Base-by-base conservation (phyloP, 208 protist species). In the Balamuthia mandrillaris region DNA sequence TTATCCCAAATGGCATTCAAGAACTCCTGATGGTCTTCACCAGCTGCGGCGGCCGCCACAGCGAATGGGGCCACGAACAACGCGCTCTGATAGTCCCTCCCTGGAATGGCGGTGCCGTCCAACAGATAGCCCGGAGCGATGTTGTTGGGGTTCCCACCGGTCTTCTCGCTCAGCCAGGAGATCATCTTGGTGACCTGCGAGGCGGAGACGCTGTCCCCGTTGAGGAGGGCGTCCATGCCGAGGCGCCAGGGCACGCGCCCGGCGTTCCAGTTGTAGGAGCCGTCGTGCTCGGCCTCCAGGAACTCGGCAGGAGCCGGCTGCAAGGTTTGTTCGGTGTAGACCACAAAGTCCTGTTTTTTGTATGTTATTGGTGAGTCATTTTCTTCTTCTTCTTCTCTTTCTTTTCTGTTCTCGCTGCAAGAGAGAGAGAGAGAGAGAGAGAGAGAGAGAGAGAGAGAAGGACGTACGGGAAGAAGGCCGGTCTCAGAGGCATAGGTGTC, bases 31-130 rank as follows among this genome's bases (percentile, higher is more conserved):
- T 18, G 24, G 24, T 35, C n/a, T 29, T 29, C 6, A 29, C n/a
- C 56, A 31, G 56, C 6, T 63, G 56, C 10, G 14, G 18, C 56
- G 10, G 70, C 70, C 42, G 70, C 70, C 47, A 79, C 49, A 12
- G 39, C 70, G 24, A 79, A 61, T 16, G 70, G 70, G 24, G 70
- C 31, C 21, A 31, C 49, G 44, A 79, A 79, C 24, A 79, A 79
- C 0, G 47, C 58, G 0, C 33, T 45, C 24, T 60, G 37, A 37
- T 79, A 79, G 49, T 52, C 42, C 16, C 49, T 47, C 16, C 51
- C 58, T 10, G 70, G 70, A 10, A 27, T 5, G 3, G 45, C 70
- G 18, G 51, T 41, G 41, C 37, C 12, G 12, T 1, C 4, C 0
- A 4, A 72, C 6, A 10, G 29, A 21, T 24, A n/a, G n/a, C 21